Base-by-base conservation (phyloP, 2,329 filamentous ascomycete species). In the Aspergillus pseudotamarii region DNA sequence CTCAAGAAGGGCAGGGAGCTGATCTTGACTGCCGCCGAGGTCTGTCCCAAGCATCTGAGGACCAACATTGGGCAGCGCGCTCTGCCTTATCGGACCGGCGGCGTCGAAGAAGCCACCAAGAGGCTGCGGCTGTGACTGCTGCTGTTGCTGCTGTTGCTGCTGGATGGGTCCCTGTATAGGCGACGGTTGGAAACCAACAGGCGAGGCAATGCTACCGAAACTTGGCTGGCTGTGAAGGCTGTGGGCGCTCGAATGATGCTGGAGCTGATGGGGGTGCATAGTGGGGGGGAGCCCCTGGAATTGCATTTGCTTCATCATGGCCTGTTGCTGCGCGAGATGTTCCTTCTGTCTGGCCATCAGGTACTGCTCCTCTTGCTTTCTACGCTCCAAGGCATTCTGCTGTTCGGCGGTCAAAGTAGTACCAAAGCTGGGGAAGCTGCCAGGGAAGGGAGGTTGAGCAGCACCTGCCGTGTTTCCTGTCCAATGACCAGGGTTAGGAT, bases 351-450 rank as follows among this genome's bases (percentile, higher is more conserved):
- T 90, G 53, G 96, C 95, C 88, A 98, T 96, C 41, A 96, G 84
- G 76, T 95, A 97, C 76, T 99, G 95, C 74, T 99, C 96, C 78
- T 99, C 95, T 77, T 99, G 95, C 82, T 99, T 99, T 58, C 95
- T 87, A 59, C 95, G 88, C 80, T 99, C 95, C 1, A 99, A 83
- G 45, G 96, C 96, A 79, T 99, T 99, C 76, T 99, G 95, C 78
- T 99, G 95, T 73, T 98, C 94, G 0, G 95, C 95, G 10, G 96
- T 99, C 69, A 99, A 83, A 0, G 96, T 99, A 9, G 95, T 93
- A 6, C 95, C 95, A 76, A 98, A 99, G 75, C 92, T 96, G 0
- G 95, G 96, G 78, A 99, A 98, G 58, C 93, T 93, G 60, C 89
- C 92, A 8, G 94, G 93, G 71, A 99, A 92, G 6, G 95, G 96